Percentiles rank a stretch among this genome's conserved stretches.
Conservation (phyloP, 805 yeast genomes). For the Candida broadrunensis region DNA sequence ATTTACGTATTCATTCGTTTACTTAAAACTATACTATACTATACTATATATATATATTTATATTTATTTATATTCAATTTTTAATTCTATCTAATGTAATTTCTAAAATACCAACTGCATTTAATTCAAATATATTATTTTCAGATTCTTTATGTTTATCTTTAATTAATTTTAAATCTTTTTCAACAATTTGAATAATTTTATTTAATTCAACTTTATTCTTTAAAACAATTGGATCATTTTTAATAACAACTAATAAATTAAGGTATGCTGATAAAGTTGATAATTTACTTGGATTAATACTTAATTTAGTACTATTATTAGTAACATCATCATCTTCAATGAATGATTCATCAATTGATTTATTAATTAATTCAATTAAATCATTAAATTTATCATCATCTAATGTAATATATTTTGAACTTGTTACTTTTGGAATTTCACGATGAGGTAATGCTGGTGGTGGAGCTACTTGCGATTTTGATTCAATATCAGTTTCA, state of each 20-base stretch:
- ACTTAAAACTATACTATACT: too few relatives aligned
- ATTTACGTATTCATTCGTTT: too few relatives aligned
- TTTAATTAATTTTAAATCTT: constrained; percentile 14
- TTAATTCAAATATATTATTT: constrained; percentile 13
- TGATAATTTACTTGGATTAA: constrained; percentile 30
- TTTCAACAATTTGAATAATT: constrained; percentile 12
- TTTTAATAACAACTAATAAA: constrained; percentile 38
- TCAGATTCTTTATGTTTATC: constrained; percentile 2
- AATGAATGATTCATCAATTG: constrained; percentile 34
- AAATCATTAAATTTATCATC: constrained; percentile 41
- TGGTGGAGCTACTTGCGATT: constrained; percentile 5
- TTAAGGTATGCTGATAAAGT: constrained; percentile 57
- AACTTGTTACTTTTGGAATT: constrained; percentile 8
- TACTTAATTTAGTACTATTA: too few relatives aligned
- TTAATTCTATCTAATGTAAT: constrained; percentile 35
- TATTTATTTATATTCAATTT: not conserved
- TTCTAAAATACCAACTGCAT: constrained; percentile 31
- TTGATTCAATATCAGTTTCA: constrained; percentile 1
- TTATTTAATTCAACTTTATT: constrained; percentile 12
- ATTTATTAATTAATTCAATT: constrained; percentile 36
- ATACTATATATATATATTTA: constrained; percentile 1
- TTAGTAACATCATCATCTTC: constrained; percentile 8
- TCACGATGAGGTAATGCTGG: constrained; percentile 39
- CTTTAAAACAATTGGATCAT: constrained; percentile 13
- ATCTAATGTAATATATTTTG: constrained; percentile 42